Percentiles rank a stretch among this genome's conserved stretches.
Conservation (phyloP, 768 basidiomycete species). For the Termitomyces sp. region DNA sequence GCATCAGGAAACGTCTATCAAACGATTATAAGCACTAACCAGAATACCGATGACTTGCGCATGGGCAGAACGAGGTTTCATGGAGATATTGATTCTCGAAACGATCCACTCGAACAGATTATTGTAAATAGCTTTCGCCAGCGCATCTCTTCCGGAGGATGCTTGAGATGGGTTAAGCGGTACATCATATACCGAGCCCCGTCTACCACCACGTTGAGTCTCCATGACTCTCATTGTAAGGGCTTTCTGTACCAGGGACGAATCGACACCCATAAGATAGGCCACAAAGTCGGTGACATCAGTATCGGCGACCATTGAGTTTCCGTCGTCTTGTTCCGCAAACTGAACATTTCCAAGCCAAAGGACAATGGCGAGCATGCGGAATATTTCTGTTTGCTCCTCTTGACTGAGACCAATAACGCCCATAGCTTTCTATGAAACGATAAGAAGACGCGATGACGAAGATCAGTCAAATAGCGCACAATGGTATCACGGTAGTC, state of each 20-base stretch:
- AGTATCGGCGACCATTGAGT: conserved; percentile 72
- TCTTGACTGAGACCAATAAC: conserved; percentile 79
- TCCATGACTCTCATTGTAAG: conserved; percentile 84
- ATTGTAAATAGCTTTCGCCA: conserved; percentile 96
- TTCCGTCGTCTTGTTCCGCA: conserved; percentile 82
- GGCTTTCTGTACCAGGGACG: conserved; percentile 76
- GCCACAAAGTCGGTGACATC: conserved; percentile 93
- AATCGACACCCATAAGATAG: conserved; percentile 88
- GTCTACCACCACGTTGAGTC: conserved; percentile 85
- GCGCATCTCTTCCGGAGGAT: conserved; percentile 79
- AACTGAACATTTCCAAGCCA: conserved; percentile 98
- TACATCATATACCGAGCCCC: conserved; percentile 97
- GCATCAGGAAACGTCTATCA: conserved; percentile 2
- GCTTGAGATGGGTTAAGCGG: conserved; percentile 94
- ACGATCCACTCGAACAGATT: conserved; percentile 99
- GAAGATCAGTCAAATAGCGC: conserved; percentile 20
- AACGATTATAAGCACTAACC: conserved; percentile 32
- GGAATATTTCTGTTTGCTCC: conserved; percentile 91
- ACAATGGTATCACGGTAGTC: conserved; percentile 91
- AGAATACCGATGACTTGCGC: conserved; percentile 91
- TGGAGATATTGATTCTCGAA: conserved; percentile 89
- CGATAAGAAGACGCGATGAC: conserved; percentile 1
- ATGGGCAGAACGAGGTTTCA: conserved; percentile 76
- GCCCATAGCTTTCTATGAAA: conserved; percentile 80
- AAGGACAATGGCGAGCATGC: conserved; percentile 85